A percentile compares a stretch with the other conserved stretches of the same genome.
Conservation (phyloP, 2,329 filamentous ascomycete genomes). For the Cladosporium sp. region DNA sequence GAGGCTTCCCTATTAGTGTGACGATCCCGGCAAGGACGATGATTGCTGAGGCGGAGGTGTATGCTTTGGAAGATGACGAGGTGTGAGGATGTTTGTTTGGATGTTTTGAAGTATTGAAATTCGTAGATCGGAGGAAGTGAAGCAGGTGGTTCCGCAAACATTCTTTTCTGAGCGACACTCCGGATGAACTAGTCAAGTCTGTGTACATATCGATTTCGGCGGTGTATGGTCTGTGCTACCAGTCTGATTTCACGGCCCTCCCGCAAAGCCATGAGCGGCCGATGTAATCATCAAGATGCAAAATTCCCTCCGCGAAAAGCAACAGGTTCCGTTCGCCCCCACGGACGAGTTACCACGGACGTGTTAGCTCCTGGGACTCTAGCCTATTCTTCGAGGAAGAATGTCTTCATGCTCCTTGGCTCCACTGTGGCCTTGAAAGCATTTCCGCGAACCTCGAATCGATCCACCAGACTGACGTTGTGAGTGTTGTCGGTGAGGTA, state of each 20-base stretch:
- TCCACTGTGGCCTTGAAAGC: slow-evolving; percentile 23
- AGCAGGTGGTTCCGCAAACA: no score
- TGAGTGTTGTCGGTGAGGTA: slow-evolving; percentile 29
- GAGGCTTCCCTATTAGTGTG: slow-evolving; percentile 56
- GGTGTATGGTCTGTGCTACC: no score
- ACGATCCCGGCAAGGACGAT: slow-evolving; percentile 55
- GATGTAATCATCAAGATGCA: no score
- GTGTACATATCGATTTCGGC: no score
- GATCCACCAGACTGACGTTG: slow-evolving; percentile 20
- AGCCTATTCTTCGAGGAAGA: slow-evolving; percentile 17
- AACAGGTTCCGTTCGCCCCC: background rate
- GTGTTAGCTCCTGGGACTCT: background rate
- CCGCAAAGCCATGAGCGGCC: no score
- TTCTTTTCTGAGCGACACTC: no score
- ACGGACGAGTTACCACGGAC: no score
- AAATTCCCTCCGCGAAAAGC: no score
- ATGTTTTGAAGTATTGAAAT: no score
- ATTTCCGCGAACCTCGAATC: slow-evolving; percentile 9
- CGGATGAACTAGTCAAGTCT: no score
- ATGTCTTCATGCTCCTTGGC: slow-evolving; percentile 27
- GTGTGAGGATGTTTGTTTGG: background rate
- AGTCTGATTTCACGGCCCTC: no score
- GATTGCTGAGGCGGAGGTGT: slow-evolving; percentile 47
- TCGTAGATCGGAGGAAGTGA: no score
- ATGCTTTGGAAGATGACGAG: slow-evolving; percentile 24